These are phyloP conservation scores for Bacidia rubella DNA, from an alignment of 495 filamentous ascomycete genomes.

Conservation along the genomic window DNA sequence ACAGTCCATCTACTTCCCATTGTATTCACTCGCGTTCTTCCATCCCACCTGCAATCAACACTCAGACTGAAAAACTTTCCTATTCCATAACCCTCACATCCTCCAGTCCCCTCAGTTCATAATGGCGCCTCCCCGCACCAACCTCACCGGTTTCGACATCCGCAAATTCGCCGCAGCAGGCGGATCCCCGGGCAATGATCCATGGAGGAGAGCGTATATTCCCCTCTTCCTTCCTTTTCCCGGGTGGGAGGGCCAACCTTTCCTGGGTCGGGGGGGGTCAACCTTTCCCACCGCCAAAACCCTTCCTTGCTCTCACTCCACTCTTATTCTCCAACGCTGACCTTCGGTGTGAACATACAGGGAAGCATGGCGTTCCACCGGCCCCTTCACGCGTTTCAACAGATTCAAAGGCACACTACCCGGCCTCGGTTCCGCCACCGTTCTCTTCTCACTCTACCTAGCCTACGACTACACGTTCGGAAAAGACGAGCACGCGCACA, in stretches of 20 bases:
- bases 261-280: too few relatives aligned
- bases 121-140: constrained; percentile 32
- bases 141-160: constrained; percentile 77
- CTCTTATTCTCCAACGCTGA: too few relatives aligned
- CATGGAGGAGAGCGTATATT: constrained; percentile 78
- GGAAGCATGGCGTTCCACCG: constrained; percentile 88
- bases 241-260: too few relatives aligned
- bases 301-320: too few relatives aligned
- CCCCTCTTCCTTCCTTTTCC: too few relatives aligned
- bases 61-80: not conserved
- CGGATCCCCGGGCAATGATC: constrained; percentile 59
- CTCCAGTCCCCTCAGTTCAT: not conserved
- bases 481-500: constrained; percentile 54
- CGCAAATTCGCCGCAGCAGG: constrained; percentile 56
- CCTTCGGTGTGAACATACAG: too few relatives aligned
- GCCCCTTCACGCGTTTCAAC: constrained; percentile 75
- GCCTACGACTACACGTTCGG: constrained; percentile 77
- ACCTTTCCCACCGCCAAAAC: too few relatives aligned
- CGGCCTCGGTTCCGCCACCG: constrained; percentile 79
- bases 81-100: too few relatives aligned
- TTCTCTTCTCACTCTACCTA: constrained; percentile 82
- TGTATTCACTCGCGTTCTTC: not conserved
- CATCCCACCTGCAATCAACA: not conserved
- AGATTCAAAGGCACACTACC: constrained; percentile 78
- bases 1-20: too few relatives aligned